Evolutionary conservation across 768 basidiomycete genomes (phyloP), one percentile per base, ranked within the genome.

Genomic region (Naganishia vishniacii): DNA sequence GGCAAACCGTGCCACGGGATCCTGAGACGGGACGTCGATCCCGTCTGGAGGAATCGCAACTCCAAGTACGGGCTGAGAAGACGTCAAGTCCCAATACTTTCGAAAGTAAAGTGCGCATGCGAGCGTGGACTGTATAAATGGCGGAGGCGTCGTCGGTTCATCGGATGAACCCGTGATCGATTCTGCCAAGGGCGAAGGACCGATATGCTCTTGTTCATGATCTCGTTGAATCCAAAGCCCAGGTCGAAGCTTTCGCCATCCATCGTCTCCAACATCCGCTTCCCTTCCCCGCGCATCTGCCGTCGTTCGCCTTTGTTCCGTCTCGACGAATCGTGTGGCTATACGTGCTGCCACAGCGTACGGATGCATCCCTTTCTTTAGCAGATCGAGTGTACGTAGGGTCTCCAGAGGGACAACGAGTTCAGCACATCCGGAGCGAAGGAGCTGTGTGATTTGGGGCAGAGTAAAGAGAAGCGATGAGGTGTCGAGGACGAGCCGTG

Each of bases 401-500:
- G 88, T 91, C 83, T 95, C 91, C 28, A 92, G 83, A 6, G 92
- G 91, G 49, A 95, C 84, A 53, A 95, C 71, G 32, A 91, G 78
- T 76, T 92, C 90, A 66, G 86, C 80, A 29, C 88, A 81, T 0
- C 86, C 87, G 0, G 88, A 85, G 65, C 82, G 82, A 76, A 87
- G 87, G 86, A 91, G 88, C 67, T 83, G 84, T 81, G 88, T 88
- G 70, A 94, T 82, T 25, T 58, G 49, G n/a, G 68, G 68, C 23
- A 68, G 68, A 4, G 74, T 70, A 70, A 73, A 77, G 59, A 77
- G 65, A 42, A 74, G 56, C 0, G 70, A 73, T 7, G 71, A 73
- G 9, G 67, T 70, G 58, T 77, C 75, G 34, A 77, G 56, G 20
- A 77, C 74, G 15, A 53, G 47, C 64, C 64, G 42, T 13, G 48